These are phyloP conservation scores for Glycine soja DNA, from an alignment of 306 rosid species.

Conservation along the genomic window DNA sequence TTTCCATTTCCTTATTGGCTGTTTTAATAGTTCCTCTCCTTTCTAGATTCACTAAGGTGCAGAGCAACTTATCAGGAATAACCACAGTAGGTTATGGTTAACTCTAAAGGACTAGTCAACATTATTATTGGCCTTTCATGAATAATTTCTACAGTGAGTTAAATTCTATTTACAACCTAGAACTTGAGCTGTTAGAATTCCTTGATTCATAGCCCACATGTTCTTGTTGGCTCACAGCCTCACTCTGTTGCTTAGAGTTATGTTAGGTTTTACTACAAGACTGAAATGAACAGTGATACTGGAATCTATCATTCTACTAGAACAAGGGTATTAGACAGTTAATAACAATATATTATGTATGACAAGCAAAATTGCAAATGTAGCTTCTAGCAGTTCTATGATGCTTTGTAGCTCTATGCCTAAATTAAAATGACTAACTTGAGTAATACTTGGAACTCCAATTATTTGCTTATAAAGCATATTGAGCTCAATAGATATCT, in stretches of 20 bases:
- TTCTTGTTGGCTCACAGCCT: background rate
- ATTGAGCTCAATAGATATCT: slow-evolving; percentile 7
- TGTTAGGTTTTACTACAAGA: too few relatives aligned
- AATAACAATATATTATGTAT: background rate
- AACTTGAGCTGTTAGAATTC: slow-evolving; percentile 15
- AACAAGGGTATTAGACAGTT: background rate
- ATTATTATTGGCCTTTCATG: background rate
- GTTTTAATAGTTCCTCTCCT: slow-evolving; percentile 18
- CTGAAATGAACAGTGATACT: background rate
- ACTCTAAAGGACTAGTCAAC: slow-evolving; percentile 12
- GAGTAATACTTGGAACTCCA: background rate
- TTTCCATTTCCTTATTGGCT: background rate
- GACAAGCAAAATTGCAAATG: background rate
- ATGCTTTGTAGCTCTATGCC: background rate
- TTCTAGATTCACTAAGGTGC: background rate
- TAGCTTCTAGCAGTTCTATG: background rate
- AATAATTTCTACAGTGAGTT: slow-evolving; percentile 21
- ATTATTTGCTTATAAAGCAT: slow-evolving; percentile 18
- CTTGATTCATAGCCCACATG: background rate
- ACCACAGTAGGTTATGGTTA: background rate
- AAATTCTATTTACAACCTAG: slow-evolving; percentile 3
- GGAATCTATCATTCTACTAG: background rate
- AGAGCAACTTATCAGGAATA: slow-evolving; percentile 15
- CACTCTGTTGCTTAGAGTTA: too few relatives aligned
- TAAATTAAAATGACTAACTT: slow-evolving; percentile 19